A percentile compares a stretch with the other conserved stretches of the same genome.
These are phyloP conservation scores for Podila epicladia DNA, from an alignment of 192 early-diverging fungal species.

Conservation along the genomic window DNA sequence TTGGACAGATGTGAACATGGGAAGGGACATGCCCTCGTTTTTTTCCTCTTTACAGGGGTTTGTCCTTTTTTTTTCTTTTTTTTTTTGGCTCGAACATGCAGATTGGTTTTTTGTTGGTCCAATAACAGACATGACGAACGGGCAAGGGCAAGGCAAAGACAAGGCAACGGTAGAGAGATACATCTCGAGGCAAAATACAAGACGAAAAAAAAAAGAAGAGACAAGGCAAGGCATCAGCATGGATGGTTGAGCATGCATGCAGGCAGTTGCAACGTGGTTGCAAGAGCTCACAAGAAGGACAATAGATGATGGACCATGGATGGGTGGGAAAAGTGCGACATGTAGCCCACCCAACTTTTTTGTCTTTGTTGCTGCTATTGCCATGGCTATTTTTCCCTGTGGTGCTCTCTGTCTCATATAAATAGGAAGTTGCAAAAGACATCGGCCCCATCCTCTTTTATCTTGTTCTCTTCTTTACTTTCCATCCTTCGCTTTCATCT, in stretches of 20 bases:
- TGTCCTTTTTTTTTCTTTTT: too few species aligned
- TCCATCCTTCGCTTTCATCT: too few species aligned
- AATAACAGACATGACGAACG: too few species aligned
- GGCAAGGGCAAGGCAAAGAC: too few species aligned
- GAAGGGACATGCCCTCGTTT: neutral
- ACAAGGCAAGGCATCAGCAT: too few species aligned
- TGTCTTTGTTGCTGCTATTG: neutral
- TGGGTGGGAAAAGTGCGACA: neutral
- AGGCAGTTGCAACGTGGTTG: neutral
- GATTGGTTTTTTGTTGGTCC: too few species aligned
- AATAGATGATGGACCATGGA: neutral
- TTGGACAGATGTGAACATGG: neutral
- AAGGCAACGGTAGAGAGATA: too few species aligned
- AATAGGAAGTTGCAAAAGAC: neutral
- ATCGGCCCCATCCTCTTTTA: neutral
- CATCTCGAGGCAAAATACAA: too few species aligned
- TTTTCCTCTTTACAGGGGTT: neutral
- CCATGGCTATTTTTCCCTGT: neutral
- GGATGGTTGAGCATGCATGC: too few species aligned
- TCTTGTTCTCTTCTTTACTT: constrained; percentile 13
- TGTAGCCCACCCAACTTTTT: constrained; percentile 3
- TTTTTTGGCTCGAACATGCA: too few species aligned
- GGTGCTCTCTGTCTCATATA: neutral
- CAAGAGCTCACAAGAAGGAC: neutral
- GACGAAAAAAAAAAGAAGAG: too few species aligned